Evolutionary conservation across 176 grass and related monocot genomes (phyloP).

Genomic region (Dendrocalamus sinicus): DNA sequence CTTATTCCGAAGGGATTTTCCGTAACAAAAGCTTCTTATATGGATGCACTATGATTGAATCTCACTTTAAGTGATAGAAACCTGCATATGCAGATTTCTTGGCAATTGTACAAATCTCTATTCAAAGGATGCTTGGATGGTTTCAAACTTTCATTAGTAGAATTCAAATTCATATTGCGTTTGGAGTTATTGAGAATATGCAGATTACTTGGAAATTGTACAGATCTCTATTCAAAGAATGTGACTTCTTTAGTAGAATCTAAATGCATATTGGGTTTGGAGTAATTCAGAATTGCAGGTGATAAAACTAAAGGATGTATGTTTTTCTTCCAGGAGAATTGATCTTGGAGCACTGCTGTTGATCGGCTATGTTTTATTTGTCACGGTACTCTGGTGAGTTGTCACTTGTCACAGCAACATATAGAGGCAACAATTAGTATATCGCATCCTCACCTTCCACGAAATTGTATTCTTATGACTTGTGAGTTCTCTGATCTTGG

Average conservation of each 20-base stretch:
- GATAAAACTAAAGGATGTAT: background rate
- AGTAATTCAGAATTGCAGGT: background rate
- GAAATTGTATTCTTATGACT: background rate
- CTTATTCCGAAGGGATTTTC: background rate
- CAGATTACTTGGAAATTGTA: background rate
- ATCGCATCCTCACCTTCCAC: background rate
- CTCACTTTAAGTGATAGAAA: background rate
- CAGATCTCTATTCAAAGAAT: background rate
- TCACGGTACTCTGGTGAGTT: background rate
- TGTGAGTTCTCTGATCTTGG: background rate
- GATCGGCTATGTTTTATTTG: background rate
- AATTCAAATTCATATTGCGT: no score
- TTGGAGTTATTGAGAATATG: background rate
- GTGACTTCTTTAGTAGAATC: background rate
- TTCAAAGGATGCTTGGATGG: no score
- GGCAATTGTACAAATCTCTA: no score
- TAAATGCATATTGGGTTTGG: background rate
- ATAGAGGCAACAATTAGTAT: background rate
- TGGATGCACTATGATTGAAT: background rate
- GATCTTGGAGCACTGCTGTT: background rate
- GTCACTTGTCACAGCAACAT: background rate
- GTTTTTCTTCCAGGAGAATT: constrained; percentile 1
- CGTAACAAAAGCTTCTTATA: background rate
- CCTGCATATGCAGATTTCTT: background rate
- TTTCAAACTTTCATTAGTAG: no score